phyloP scores from a whole-genome alignment of 2,329 filamentous ascomycete species.

The Fonsecaea pedrosoi region DNA sequence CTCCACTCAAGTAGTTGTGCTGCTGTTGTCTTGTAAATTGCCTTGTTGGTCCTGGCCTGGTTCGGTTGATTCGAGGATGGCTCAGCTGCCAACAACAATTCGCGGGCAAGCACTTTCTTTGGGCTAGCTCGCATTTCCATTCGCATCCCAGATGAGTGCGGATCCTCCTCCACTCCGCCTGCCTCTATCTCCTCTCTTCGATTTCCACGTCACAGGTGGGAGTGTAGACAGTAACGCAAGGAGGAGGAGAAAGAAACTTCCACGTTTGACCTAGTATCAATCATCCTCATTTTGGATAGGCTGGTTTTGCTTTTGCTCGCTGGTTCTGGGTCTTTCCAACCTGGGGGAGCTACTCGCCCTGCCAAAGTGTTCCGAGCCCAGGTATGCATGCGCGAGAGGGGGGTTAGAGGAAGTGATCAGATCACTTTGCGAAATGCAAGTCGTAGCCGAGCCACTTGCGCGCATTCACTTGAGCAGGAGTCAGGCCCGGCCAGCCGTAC shows the following conservation, averaged over 20 bases:
- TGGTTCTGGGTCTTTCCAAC: background rate
- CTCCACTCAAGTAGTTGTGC: too few species aligned
- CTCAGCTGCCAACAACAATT: too few species aligned
- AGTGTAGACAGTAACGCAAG: background rate
- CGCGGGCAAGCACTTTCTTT: background rate
- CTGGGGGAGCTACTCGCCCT: background rate
- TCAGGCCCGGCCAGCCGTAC: constrained; percentile 89
- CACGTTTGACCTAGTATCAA: too few species aligned
- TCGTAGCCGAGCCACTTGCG: constrained; percentile 98
- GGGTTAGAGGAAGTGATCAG: too few species aligned
- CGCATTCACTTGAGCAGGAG: constrained; percentile 72
- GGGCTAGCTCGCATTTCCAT: background rate
- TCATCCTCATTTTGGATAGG: too few species aligned
- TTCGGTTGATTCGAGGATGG: background rate
- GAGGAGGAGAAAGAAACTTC: background rate
- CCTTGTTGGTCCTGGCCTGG: background rate
- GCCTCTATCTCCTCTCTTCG: background rate
- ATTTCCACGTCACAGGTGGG: background rate
- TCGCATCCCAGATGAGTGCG: background rate
- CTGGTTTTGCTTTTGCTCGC: background rate
- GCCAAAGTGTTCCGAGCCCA: background rate
- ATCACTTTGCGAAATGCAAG: constrained; percentile 96
- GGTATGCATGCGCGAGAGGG: too few species aligned
- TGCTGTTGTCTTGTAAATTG: too few species aligned
- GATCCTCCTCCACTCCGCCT: background rate